Conservation (phyloP, 2,329 filamentous ascomycete species). For the Microcyclospora tardicrescens region DNA sequence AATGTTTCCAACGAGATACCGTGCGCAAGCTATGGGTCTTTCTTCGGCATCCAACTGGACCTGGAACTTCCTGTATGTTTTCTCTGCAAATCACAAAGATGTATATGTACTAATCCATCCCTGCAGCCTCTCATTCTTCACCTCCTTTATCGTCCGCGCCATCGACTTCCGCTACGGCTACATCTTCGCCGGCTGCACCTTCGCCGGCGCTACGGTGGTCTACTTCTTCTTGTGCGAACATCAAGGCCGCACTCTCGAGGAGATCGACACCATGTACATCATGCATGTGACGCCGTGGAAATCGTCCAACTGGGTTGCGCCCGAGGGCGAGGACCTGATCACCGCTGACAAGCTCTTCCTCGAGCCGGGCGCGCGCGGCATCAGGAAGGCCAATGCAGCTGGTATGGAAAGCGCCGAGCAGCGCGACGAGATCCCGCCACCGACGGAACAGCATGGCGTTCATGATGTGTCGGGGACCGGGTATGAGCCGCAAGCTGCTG, state of each 20-base stretch:
- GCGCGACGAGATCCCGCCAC: conserved; percentile 13
- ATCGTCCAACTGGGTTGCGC: conserved; percentile 21
- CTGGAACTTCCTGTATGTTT: conserved; percentile 19
- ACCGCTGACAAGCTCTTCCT: conserved; percentile 19
- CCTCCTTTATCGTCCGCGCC: conserved; percentile 59
- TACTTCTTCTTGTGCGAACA: conserved; percentile 70
- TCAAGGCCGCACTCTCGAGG: conserved; percentile 60
- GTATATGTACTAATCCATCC: no score
- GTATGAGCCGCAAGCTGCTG: conserved; percentile 14
- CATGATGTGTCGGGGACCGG: conserved; percentile 16
- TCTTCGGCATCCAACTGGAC: conserved; percentile 52
- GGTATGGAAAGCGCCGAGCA: conserved; percentile 17
- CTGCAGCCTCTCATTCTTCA: conserved; percentile 48
- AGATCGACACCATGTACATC: conserved; percentile 62
- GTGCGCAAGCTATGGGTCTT: conserved; percentile 42
- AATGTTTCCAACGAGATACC: conserved; percentile 37
- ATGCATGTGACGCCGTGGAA: conserved; percentile 23
- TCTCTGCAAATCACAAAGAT: no score
- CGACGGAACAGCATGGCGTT: conserved; percentile 15
- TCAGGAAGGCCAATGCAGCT: conserved; percentile 20
- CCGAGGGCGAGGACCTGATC: conserved; percentile 18
- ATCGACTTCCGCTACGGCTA: conserved; percentile 66
- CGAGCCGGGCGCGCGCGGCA: conserved; percentile 18
- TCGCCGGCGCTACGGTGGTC: conserved; percentile 50
- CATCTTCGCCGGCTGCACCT: conserved; percentile 60